Conservation (phyloP, 148 eudicot species). For the Vaccinium myrtillus region DNA sequence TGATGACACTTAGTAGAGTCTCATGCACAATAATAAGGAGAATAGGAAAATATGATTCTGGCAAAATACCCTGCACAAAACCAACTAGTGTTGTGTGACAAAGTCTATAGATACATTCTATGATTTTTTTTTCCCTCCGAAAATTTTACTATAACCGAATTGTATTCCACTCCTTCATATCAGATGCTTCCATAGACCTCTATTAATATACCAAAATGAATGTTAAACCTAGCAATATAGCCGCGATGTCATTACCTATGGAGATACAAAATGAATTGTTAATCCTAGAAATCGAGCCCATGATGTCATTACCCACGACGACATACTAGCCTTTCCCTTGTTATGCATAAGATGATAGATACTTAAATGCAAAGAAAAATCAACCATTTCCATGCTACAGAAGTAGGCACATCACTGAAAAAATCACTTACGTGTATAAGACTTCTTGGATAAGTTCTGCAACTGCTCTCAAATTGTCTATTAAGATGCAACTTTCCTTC, state of each 20-base stretch:
- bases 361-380: not conserved
- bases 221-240: not conserved
- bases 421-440: slow-evolving; percentile 59
- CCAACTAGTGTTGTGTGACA: not conserved
- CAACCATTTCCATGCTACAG: not conserved
- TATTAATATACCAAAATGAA: not conserved
- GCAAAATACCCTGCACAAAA: not conserved
- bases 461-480: slow-evolving; percentile 50
- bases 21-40: not conserved
- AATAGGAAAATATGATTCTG: not conserved
- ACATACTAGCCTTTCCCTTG: not conserved
- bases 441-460: slow-evolving; percentile 36
- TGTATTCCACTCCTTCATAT: not conserved
- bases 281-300: not conserved
- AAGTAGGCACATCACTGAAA: not conserved
- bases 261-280: not conserved
- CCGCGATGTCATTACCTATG: not conserved
- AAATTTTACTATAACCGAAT: not conserved
- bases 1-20: not conserved
- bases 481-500: slow-evolving; percentile 55
- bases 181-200: not conserved
- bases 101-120: not conserved
- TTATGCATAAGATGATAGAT: not conserved
- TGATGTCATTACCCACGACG: not conserved
- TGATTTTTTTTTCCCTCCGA: not conserved